Conservation (phyloP, 1,284 basidiomycete species). For the Violaceomyces palustris region DNA sequence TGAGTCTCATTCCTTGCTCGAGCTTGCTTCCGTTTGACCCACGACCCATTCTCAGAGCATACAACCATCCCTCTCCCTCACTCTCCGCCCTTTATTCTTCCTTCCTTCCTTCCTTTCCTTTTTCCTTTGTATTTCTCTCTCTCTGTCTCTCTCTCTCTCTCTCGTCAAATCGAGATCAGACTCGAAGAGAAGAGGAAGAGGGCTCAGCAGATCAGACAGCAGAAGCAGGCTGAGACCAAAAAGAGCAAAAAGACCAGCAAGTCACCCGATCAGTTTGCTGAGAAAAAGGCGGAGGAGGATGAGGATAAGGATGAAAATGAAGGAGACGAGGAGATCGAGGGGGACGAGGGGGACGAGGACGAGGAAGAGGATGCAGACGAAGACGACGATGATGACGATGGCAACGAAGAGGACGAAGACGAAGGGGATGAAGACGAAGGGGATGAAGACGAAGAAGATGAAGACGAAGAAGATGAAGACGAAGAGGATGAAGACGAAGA, state of each 20-base stretch:
- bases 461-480: not conserved
- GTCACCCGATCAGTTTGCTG: not conserved
- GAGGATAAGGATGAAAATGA: not conserved
- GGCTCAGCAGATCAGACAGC: slow-evolving; percentile 4
- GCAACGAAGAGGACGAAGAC: not conserved
- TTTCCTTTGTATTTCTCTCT: too few relatives aligned
- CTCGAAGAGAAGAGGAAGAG: slow-evolving; percentile 19
- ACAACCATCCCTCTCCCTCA: too few relatives aligned
- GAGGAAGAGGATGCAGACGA: not conserved
- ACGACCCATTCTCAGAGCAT: too few relatives aligned
- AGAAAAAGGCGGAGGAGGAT: not conserved
- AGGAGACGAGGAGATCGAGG: slow-evolving; percentile 2
- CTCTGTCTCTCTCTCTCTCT: too few relatives aligned
- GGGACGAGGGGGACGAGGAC: not conserved
- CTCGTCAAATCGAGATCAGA: too few relatives aligned
- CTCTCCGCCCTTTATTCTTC: too few relatives aligned
- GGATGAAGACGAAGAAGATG: not conserved
- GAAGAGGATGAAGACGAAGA: slow-evolving; percentile 2
- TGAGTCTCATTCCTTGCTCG: too few relatives aligned
- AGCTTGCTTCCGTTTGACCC: too few relatives aligned
- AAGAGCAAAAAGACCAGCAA: not conserved
- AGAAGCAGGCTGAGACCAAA: slow-evolving; percentile 6
- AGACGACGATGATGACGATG: not conserved
- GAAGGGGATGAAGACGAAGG: not conserved
- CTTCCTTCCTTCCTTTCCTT: too few relatives aligned